Percentiles rank a stretch among this genome's conserved stretches.
These are phyloP conservation scores for Sequoiadendron giganteum DNA, from an alignment of 75 land plant species.

Conservation along the genomic window DNA sequence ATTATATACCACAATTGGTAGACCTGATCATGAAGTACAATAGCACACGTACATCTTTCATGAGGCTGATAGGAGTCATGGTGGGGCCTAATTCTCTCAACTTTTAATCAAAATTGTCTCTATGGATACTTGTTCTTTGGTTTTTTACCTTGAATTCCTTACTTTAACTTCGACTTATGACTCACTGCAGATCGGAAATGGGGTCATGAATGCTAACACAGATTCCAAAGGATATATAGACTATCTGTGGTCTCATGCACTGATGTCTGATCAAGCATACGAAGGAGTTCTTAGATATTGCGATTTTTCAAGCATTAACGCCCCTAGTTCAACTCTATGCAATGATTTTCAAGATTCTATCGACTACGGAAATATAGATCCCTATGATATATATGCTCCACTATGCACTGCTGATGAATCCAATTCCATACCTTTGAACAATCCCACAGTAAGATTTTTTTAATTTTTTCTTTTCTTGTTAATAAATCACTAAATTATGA, in stretches of 20 bases:
- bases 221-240: constrained; percentile 30
- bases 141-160: not conserved
- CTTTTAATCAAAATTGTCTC: not conserved
- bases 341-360: not conserved
- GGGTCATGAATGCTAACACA: constrained; percentile 34
- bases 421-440: not conserved
- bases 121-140: not conserved
- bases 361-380: constrained; percentile 20
- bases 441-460: too few relatives aligned
- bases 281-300: constrained; percentile 25
- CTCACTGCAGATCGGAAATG: constrained; percentile 38
- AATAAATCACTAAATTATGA: not conserved
- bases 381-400: constrained; percentile 38
- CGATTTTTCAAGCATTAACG: not conserved
- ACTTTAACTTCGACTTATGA: not conserved
- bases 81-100: constrained; percentile 15
- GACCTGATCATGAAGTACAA: constrained; percentile 43
- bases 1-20: constrained; percentile 67
- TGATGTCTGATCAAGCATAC: constrained; percentile 53
- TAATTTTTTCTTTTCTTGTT: not conserved
- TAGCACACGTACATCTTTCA: constrained; percentile 16
- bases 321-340: not conserved
- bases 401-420: not conserved
- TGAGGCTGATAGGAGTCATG: constrained; percentile 49
- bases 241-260: constrained; percentile 58